Conservation (phyloP, 1,139 yeast species). For the Pneumocystis murina region DNA sequence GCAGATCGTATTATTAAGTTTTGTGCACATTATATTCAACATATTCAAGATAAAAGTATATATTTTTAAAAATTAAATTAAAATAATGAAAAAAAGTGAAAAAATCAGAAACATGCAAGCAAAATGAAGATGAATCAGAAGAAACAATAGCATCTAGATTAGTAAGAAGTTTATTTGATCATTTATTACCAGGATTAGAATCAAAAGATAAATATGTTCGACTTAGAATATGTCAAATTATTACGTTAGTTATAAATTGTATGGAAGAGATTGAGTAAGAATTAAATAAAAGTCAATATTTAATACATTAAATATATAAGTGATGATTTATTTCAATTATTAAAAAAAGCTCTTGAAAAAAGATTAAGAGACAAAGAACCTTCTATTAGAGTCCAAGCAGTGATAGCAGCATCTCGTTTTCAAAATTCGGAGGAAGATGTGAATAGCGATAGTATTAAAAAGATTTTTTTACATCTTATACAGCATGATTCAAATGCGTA, state of each 20-base stretch:
- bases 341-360: conserved; percentile 45
- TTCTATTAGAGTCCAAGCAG: conserved; percentile 65
- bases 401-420: conserved; percentile 62
- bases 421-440: conserved; percentile 42
- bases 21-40: conserved; percentile 17
- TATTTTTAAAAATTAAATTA: neutral
- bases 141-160: conserved; percentile 25
- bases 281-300: neutral
- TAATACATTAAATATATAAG: conserved; percentile 1
- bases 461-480: conserved; percentile 39
- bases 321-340: conserved; percentile 49
- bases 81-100: neutral
- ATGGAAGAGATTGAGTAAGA: conserved; percentile 51
- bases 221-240: conserved; percentile 61
- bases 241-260: conserved; percentile 58
- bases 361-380: conserved; percentile 70
- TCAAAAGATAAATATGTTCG: conserved; percentile 67
- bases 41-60: conserved; percentile 9
- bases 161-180: conserved; percentile 47
- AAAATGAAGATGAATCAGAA: conserved; percentile 2
- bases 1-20: conserved; percentile 73
- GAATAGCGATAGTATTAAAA: conserved; percentile 23
- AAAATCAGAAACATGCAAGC: neutral
- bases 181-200: conserved; percentile 58
- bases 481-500: conserved; percentile 62